Evolutionary conservation across 2,329 filamentous ascomycete genomes (phyloP).

Genomic region (Orbilia oligospora): DNA sequence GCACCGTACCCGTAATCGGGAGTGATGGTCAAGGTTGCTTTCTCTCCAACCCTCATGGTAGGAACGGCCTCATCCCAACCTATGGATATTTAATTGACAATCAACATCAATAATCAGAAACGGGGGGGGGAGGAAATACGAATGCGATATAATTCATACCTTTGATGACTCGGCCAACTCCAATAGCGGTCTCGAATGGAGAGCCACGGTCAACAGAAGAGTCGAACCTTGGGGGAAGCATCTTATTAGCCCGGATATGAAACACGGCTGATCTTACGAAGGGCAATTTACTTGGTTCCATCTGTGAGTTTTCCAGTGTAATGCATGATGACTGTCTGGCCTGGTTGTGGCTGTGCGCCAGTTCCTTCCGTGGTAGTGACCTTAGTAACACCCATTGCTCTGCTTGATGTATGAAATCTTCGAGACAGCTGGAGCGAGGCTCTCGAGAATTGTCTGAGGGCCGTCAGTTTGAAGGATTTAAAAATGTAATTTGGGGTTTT

Average conservation of each 20-base stretch:
- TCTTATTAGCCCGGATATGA: background rate
- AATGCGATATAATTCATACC: conserved; percentile 67
- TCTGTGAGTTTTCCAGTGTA: conserved; percentile 91
- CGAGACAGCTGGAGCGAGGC: conserved; percentile 59
- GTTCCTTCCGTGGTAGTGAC: conserved; percentile 75
- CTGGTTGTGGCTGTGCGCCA: conserved; percentile 72
- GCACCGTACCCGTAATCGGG: conserved; percentile 65
- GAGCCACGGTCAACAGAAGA: conserved; percentile 82
- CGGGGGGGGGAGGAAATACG: too few relatives aligned
- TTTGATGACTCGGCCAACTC: conserved; percentile 86
- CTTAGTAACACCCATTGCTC: conserved; percentile 81
- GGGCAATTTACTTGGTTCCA: conserved; percentile 72
- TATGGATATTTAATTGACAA: too few relatives aligned
- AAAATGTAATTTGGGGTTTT: background rate
- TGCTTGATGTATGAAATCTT: conserved; percentile 54
- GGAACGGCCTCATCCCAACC: conserved; percentile 85
- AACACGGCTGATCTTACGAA: background rate
- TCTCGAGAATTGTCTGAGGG: conserved; percentile 51
- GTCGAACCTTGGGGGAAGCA: conserved; percentile 76
- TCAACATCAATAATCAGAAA: too few relatives aligned
- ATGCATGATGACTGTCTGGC: conserved; percentile 85
- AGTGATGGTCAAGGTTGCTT: conserved; percentile 85
- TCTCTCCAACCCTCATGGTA: conserved; percentile 89
- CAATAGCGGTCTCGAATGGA: conserved; percentile 80
- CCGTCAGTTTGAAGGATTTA: conserved; percentile 43